These are phyloP conservation scores for Blastobotrys peoriensis DNA, from an alignment of 805 yeast species.

Conservation along the genomic window DNA sequence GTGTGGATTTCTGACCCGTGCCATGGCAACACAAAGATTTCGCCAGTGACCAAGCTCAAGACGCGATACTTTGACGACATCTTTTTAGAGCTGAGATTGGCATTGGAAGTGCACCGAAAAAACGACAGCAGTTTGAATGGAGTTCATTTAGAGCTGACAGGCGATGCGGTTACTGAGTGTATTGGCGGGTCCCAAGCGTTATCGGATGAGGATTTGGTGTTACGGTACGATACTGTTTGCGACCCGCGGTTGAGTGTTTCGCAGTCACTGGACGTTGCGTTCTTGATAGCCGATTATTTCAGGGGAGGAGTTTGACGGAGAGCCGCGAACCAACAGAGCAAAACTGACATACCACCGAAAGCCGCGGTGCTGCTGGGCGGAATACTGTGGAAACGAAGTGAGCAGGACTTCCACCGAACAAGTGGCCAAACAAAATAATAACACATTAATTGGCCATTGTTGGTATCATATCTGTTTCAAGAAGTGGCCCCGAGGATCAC, in stretches of 20 bases:
- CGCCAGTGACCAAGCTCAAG: constrained; percentile 34
- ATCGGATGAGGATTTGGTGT: constrained; percentile 33
- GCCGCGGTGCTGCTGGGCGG: too few relatives aligned
- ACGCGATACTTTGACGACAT: constrained; percentile 40
- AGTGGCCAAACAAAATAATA: too few relatives aligned
- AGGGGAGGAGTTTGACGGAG: too few relatives aligned
- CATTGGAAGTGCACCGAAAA: constrained; percentile 32
- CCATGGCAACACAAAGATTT: constrained; percentile 39
- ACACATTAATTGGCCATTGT: too few relatives aligned
- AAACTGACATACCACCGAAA: too few relatives aligned
- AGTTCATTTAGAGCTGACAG: constrained; percentile 38
- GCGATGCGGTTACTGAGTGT: constrained; percentile 40
- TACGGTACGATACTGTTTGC: constrained; percentile 39
- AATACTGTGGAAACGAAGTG: too few relatives aligned
- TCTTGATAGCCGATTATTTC: constrained; percentile 35
- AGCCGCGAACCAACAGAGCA: too few relatives aligned
- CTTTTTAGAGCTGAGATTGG: constrained; percentile 32
- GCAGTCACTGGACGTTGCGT: constrained; percentile 38
- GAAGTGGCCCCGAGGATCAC: too few relatives aligned
- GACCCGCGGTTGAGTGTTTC: constrained; percentile 37
- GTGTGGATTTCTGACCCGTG: constrained; percentile 43
- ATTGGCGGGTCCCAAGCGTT: constrained; percentile 37
- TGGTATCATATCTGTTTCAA: too few relatives aligned
- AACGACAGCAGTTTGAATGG: constrained; percentile 33
- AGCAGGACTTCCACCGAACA: too few relatives aligned